Evolutionary conservation across 225 moss, liverwort and hornwort species (phyloP), one percentile per base, ranked within the genome.

Genomic region (Straminergon stramineum): DNA sequence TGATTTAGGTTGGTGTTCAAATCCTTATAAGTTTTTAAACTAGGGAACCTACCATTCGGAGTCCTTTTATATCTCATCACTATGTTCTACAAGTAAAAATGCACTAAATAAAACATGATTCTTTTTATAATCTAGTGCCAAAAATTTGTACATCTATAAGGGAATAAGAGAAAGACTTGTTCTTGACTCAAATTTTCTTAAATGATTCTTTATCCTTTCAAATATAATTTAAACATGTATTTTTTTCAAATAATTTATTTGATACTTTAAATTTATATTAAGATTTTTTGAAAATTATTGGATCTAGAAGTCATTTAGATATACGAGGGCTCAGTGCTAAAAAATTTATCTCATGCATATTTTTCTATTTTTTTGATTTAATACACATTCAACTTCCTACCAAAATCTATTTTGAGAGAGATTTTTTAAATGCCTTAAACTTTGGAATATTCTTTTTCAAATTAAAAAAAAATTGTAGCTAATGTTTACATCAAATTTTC

Each of bases 1-100:
- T 55, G 9, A 2, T 35, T 77, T 22, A 22, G 35, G 9, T 22
- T 5, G 4, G 9, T 34, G 37, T 55, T 37, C 15, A 23, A 22
- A 77, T 23, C 7, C 0, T 55, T 5, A 0, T 55, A 23, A 9
- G 9, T 23, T 35, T 77, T 35, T 37, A 1, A 9, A 37, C 37
- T 37, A 55, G 4, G 0, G 0, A 37, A 35, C 2, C 14, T 35
- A 53, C 13, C 18, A 18, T 31, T 48, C 1, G 0, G 0, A 19
- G 4, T 48, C 18, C 0, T 48, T 11, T 17, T 18, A 45, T 17
- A 4, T 11, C 48, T 2, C 16, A 2, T 30, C 2, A 34, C 2
- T 2, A 34, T 53, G 22, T 35, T 9, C 2, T 23, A 14, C 3
- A 35, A 35, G 1, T 23, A 34, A 22, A 35, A 35, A 34, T 55